These are phyloP conservation scores for Aureobasidium leucospermi DNA, from an alignment of 2,329 filamentous ascomycete genomes.

Conservation along the genomic window DNA sequence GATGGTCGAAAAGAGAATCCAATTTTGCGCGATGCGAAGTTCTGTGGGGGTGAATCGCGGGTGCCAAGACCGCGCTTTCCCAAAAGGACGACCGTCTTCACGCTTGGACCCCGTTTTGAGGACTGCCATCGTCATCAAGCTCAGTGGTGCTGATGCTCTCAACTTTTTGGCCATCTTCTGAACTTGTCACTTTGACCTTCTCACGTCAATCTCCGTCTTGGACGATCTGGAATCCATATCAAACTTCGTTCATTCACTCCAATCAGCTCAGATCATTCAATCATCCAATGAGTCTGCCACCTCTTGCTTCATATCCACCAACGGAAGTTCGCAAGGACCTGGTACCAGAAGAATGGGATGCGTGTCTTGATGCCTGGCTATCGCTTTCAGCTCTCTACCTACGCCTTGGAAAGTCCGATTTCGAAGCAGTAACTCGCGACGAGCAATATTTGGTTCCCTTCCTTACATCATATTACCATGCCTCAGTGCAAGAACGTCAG, in stretches of 20 bases:
- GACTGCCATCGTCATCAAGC: slow-evolving; percentile 1
- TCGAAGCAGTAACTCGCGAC: slow-evolving; percentile 36
- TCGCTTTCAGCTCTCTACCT: slow-evolving; percentile 60
- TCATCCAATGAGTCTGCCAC: slow-evolving; percentile 50
- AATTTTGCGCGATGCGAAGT: background rate
- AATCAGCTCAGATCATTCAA: slow-evolving; percentile 17
- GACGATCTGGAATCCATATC: background rate
- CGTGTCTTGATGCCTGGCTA: slow-evolving; percentile 70
- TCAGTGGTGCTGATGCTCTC: background rate
- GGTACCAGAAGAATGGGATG: slow-evolving; percentile 64
- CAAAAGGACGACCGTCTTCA: background rate
- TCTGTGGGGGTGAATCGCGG: background rate
- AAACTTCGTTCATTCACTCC: no score
- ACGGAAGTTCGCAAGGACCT: slow-evolving; percentile 59
- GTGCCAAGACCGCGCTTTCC: slow-evolving; percentile 3
- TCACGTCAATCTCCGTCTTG: background rate
- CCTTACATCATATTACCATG: slow-evolving; percentile 58
- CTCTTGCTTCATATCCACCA: slow-evolving; percentile 71
- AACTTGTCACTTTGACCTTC: background rate
- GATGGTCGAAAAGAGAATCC: background rate
- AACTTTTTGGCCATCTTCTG: background rate
- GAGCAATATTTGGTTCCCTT: slow-evolving; percentile 57
- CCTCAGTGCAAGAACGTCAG: slow-evolving; percentile 27
- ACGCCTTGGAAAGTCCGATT: slow-evolving; percentile 53
- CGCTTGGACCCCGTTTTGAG: background rate